Conservation (phyloP, 768 basidiomycete genomes). For the Trametes villosa region DNA sequence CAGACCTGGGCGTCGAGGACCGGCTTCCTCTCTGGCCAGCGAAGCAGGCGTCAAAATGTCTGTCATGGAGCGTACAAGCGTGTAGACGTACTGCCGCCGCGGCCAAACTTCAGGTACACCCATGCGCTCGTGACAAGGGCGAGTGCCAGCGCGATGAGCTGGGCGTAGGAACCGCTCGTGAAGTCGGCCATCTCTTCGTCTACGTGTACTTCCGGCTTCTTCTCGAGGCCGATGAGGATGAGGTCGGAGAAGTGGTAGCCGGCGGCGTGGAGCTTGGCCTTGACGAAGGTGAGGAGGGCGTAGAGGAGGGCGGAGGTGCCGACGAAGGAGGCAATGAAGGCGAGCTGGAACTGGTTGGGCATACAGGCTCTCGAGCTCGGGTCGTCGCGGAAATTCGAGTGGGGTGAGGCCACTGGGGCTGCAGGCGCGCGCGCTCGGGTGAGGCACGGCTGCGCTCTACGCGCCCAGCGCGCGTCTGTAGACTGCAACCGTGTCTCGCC, state of each 20-base stretch:
- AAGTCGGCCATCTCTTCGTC: conserved; percentile 21
- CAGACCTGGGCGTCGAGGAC: conserved; percentile 76
- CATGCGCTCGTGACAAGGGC: conserved; percentile 52
- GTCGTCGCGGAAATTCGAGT: background rate
- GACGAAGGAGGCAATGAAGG: conserved; percentile 59
- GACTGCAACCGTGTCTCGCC: background rate
- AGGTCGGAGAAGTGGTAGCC: conserved; percentile 63
- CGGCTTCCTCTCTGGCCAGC: conserved; percentile 60
- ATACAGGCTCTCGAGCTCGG: conserved; percentile 37
- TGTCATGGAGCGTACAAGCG: background rate
- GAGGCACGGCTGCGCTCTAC: background rate
- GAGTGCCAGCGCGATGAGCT: conserved; percentile 57
- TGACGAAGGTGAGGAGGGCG: conserved; percentile 45
- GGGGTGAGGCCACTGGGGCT: conserved; percentile 11
- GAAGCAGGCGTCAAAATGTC: conserved; percentile 10
- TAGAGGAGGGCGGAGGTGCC: conserved; percentile 53
- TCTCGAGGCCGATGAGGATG: conserved; percentile 64
- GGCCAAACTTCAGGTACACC: conserved; percentile 55
- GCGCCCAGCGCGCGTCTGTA: background rate
- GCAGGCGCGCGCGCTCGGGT: background rate
- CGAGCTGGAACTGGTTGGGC: conserved; percentile 60
- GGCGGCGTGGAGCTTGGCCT: conserved; percentile 48
- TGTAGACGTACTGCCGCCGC: conserved; percentile 14
- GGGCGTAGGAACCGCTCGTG: conserved; percentile 39
- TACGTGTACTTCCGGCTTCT: conserved; percentile 25